These are phyloP conservation scores for grape (Vitis vinifera) DNA, from an alignment of 164 flowering plant genomes.

Conservation along the genomic window ASM3070453v1 NC_081815.1:15067501-15068000, in stretches of 20 bases:
- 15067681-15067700: conserved; percentile 32
- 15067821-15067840: no score
- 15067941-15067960: conserved; percentile 6
- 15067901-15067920: neutral
- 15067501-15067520: no score
- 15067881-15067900: conserved; percentile 1
- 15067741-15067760: no score
- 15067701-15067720: conserved; percentile 12
- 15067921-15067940: conserved; percentile 4
- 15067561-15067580: conserved; percentile 40
- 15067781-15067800: no score
- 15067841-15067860: no score
- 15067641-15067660: conserved; percentile 93
- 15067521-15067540: conserved; percentile 53
- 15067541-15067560: conserved; percentile 60
- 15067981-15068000: neutral
- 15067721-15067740: no score
- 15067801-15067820: no score
- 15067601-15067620: conserved; percentile 73
- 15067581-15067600: conserved; percentile 73
- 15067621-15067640: conserved; percentile 83
- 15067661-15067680: conserved; percentile 81
- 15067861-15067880: neutral
- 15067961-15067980: neutral
- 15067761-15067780: no score